These are phyloP conservation scores for Leccinum subgranulosum DNA, from an alignment of 768 basidiomycete species.

Conservation along the genomic window DNA sequence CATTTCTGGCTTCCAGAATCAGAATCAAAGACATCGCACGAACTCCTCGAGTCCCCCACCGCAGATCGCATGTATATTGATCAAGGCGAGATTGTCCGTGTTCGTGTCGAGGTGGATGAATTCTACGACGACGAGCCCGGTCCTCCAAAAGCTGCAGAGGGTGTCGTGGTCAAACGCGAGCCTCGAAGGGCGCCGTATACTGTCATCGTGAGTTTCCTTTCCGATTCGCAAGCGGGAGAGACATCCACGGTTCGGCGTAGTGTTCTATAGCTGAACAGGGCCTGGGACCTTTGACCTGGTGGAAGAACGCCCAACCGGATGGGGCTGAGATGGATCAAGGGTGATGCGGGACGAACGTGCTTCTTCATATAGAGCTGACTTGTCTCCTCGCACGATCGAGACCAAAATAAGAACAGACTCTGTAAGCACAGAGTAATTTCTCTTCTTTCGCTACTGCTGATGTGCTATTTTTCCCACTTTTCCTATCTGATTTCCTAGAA, in stretches of 20 bases:
- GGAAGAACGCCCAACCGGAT: conserved; percentile 50
- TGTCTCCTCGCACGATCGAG: too few relatives aligned
- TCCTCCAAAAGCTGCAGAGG: conserved; percentile 71
- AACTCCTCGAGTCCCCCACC: conserved; percentile 66
- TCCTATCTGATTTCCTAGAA: background rate
- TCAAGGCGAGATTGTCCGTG: conserved; percentile 68
- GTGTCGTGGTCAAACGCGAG: conserved; percentile 54
- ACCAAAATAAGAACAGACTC: too few relatives aligned
- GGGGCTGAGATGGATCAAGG: conserved; percentile 42
- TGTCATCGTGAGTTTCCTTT: conserved; percentile 55
- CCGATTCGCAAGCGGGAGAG: background rate
- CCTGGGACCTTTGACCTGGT: conserved; percentile 73
- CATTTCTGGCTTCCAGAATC: conserved; percentile 80
- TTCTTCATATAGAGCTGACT: too few relatives aligned
- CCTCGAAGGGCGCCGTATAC: conserved; percentile 60
- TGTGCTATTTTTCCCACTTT: background rate
- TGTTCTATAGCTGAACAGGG: conserved; percentile 84
- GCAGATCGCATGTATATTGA: conserved; percentile 79
- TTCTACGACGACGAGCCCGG: conserved; percentile 87
- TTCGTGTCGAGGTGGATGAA: conserved; percentile 77
- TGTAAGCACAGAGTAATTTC: background rate
- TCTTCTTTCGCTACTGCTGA: background rate
- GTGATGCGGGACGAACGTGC: conserved; percentile 10
- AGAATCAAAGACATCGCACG: conserved; percentile 46
- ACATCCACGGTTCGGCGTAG: conserved; percentile 34